phyloP scores from a whole-genome alignment of 805 yeast species.

The Grigorovia jiainica region DNA sequence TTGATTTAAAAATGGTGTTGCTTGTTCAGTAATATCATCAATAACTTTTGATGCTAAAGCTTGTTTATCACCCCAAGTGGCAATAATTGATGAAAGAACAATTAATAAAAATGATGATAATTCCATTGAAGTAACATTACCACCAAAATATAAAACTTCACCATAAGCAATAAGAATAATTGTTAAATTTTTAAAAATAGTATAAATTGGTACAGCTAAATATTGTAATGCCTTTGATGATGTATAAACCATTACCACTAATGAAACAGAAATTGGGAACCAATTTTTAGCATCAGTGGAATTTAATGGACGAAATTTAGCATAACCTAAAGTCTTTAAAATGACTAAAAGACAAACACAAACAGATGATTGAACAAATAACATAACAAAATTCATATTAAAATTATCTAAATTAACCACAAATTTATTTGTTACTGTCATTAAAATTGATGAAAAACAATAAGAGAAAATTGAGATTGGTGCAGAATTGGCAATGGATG shows the following conservation, averaged over 20 bases:
- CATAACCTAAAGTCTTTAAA: conserved; percentile 65
- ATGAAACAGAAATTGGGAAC: conserved; percentile 84
- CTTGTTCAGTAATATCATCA: conserved; percentile 17
- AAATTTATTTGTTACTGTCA: conserved; percentile 96
- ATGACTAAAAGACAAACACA: conserved; percentile 65
- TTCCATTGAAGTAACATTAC: conserved; percentile 81
- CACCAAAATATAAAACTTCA: conserved; percentile 96
- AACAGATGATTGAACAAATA: conserved; percentile 82
- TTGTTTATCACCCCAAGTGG: conserved; percentile 74
- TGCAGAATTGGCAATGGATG: conserved; percentile 35
- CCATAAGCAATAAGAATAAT: conserved; percentile 96
- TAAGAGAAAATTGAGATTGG: conserved; percentile 67
- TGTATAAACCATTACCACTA: conserved; percentile 93
- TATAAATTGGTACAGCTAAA: conserved; percentile 89
- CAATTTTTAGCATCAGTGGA: conserved; percentile 86
- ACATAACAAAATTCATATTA: conserved; percentile 77
- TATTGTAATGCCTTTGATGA: conserved; percentile 89
- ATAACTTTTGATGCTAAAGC: conserved; percentile 26
- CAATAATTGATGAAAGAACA: conserved; percentile 94
- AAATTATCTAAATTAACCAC: conserved; percentile 67
- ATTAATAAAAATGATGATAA: conserved; percentile 80
- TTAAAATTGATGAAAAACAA: conserved; percentile 88
- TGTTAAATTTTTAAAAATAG: conserved; percentile 95
- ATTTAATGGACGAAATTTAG: conserved; percentile 81
- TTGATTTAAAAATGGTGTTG: conserved; percentile 36